Evolutionary conservation across 805 yeast species (phyloP).

Genomic region (Cyberlindnera mrakii): DNA sequence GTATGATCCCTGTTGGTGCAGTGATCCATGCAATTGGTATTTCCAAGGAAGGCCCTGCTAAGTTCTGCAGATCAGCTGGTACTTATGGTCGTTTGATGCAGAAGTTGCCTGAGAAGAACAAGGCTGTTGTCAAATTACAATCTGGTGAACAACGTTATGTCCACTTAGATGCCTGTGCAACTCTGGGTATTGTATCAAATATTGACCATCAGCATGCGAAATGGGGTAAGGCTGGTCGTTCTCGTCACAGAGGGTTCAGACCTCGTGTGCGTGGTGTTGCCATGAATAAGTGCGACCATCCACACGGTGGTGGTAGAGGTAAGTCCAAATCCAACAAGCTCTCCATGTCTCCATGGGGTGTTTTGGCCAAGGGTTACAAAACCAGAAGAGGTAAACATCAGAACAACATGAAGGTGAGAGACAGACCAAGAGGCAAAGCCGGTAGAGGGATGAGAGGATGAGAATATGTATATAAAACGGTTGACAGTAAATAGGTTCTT

Average conservation of each 20-base stretch:
- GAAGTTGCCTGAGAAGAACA: conserved; percentile 61
- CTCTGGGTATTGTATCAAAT: conserved; percentile 89
- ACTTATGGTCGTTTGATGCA: conserved; percentile 84
- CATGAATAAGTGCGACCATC: conserved; percentile 96
- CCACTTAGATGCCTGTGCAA: conserved; percentile 81
- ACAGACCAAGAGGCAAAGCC: conserved; percentile 78
- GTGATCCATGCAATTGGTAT: conserved; percentile 84
- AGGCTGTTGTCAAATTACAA: conserved; percentile 76
- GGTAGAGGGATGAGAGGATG: conserved; percentile 19
- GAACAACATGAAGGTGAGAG: conserved; percentile 81
- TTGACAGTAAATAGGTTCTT: too few species aligned
- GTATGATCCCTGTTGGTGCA: conserved; percentile 93
- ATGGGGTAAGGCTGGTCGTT: conserved; percentile 96
- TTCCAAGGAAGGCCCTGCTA: conserved; percentile 70
- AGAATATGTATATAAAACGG: conserved; percentile 1
- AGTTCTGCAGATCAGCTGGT: conserved; percentile 91
- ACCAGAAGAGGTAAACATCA: conserved; percentile 86
- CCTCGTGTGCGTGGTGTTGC: conserved; percentile 98
- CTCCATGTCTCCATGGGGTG: conserved; percentile 96
- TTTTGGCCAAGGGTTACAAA: conserved; percentile 84
- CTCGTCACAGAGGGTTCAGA: conserved; percentile 86
- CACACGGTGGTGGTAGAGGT: conserved; percentile 99
- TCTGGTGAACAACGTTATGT: conserved; percentile 94
- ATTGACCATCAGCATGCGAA: conserved; percentile 84
- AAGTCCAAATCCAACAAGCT: conserved; percentile 93